Percentiles rank a stretch among this genome's conserved stretches.
Conservation (phyloP, 2,329 filamentous ascomycete species). For the Aspergillus texensis region DNA sequence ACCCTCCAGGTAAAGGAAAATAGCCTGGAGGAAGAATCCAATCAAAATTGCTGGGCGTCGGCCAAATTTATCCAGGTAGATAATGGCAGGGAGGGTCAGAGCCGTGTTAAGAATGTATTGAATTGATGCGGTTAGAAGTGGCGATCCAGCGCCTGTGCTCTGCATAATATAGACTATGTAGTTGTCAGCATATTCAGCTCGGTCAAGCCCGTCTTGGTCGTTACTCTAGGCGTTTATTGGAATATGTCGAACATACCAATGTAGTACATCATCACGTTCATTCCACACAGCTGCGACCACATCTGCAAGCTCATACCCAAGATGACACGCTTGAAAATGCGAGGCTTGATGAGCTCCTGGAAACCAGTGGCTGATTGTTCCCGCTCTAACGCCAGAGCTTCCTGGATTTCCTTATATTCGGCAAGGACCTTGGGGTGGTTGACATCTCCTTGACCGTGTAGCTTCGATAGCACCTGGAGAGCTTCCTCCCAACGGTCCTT, state of each 20-base stretch:
- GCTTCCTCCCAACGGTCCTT: slow-evolving; percentile 61
- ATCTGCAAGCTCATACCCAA: slow-evolving; percentile 73
- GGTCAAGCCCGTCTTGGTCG: accelerated
- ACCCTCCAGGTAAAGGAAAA: slow-evolving; percentile 43
- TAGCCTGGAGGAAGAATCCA: slow-evolving; percentile 64
- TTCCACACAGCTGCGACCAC: slow-evolving; percentile 73
- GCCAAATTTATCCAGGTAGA: slow-evolving; percentile 74
- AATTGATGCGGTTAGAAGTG: slow-evolving; percentile 66
- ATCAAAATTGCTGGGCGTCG: slow-evolving; percentile 67
- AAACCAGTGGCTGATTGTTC: slow-evolving; percentile 70
- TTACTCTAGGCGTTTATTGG: not conserved
- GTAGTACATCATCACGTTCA: slow-evolving; percentile 75
- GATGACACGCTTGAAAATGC: slow-evolving; percentile 70
- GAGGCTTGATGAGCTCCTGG: slow-evolving; percentile 69
- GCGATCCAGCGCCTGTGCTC: slow-evolving; percentile 58
- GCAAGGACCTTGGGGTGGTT: slow-evolving; percentile 65
- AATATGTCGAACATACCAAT: slow-evolving; percentile 42
- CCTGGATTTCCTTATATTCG: slow-evolving; percentile 71
- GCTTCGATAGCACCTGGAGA: slow-evolving; percentile 51
- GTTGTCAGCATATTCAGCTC: not conserved
- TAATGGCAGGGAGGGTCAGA: slow-evolving; percentile 73
- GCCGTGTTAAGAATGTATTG: slow-evolving; percentile 77
- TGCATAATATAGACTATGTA: slow-evolving; percentile 61
- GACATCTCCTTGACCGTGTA: slow-evolving; percentile 66
- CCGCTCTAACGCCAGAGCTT: slow-evolving; percentile 71